Conservation (phyloP, 768 basidiomycete genomes). For the Gloeopeniophorella convolvens region DNA sequence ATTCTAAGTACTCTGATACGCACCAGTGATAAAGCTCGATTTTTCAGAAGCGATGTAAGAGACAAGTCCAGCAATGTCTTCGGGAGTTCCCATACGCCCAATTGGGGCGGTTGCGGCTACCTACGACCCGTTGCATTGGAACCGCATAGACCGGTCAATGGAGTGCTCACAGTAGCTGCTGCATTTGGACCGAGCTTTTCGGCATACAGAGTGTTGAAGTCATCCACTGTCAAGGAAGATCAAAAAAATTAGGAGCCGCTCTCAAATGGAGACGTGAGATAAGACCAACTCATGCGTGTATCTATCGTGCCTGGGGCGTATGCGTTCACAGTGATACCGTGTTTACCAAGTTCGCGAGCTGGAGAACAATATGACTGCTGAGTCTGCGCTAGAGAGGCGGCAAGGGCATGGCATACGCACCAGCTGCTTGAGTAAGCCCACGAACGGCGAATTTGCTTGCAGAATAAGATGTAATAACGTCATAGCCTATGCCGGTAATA, state of each 20-base stretch:
- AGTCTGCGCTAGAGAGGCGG: background rate
- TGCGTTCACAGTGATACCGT: slow-evolving; percentile 23
- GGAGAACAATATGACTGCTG: background rate
- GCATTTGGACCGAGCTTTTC: no score
- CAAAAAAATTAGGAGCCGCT: background rate
- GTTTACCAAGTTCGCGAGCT: slow-evolving; percentile 20
- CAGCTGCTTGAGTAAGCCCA: slow-evolving; percentile 22
- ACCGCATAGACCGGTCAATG: background rate
- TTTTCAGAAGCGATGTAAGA: slow-evolving; percentile 19
- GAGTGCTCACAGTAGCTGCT: background rate
- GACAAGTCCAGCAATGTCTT: slow-evolving; percentile 20
- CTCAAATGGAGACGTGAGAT: background rate
- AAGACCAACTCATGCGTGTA: slow-evolving; percentile 21
- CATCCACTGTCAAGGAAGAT: background rate
- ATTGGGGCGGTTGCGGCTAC: background rate
- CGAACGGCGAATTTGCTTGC: slow-evolving; percentile 24
- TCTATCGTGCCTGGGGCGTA: slow-evolving; percentile 22
- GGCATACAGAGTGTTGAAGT: background rate
- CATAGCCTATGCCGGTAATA: background rate
- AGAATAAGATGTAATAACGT: slow-evolving; percentile 2
- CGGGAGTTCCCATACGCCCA: slow-evolving; percentile 4
- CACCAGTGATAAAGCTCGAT: slow-evolving; percentile 20
- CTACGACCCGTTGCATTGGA: background rate
- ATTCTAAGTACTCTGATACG: background rate
- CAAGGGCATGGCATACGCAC: background rate